Evolutionary conservation across 768 basidiomycete species (phyloP), one percentile per base, ranked within the genome.

Genomic region (Amanita pallidorosea): DNA sequence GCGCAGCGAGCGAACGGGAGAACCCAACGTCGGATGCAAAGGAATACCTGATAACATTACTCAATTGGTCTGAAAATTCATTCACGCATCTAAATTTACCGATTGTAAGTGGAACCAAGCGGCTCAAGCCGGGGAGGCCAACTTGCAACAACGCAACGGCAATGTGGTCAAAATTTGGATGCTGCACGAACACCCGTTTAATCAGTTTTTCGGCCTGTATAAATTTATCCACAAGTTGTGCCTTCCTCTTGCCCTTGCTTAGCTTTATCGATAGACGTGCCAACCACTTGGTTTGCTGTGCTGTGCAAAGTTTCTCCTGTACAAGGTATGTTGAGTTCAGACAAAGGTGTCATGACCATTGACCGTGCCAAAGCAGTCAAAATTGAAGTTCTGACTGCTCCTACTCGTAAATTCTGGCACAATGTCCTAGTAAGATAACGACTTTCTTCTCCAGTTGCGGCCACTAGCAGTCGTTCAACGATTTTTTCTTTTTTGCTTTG

Each of bases 401-500:
- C 93, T 13, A 95, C 92, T 42, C 89, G 80, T 40, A 91, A 70
- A 63, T 90, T 84, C 60, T 79, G 77, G 25, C 74, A 79, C 23
- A 93, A 70, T 2, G 78, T 88, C 35, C 88, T 76, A 27, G 85
- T 83, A 37, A 95, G 71, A 58, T 81, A 96, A 25, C 91, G 76
- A n/a, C 79, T 74, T 67, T 96, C 90, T 65, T 95, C 93, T 20
- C 91, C 93, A 53, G 74, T 78, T 0, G 92, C 85, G 8, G 88
- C 75, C 5, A 95, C 76, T n/a, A 95, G 75, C 20, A 95, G 70
- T 59, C 77, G 84, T 61, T 91, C 82, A 1, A 92, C 83, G 15
- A 89, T 71, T 35, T 78, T 79, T 45, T 86, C 85, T 62, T 90
- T 93, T n/a, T 53, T 79, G 73, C 57, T 79, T 85, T 2, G 78